Base-by-base conservation (phyloP, 768 basidiomycete species). In the Hypsizygus marmoreus region DNA sequence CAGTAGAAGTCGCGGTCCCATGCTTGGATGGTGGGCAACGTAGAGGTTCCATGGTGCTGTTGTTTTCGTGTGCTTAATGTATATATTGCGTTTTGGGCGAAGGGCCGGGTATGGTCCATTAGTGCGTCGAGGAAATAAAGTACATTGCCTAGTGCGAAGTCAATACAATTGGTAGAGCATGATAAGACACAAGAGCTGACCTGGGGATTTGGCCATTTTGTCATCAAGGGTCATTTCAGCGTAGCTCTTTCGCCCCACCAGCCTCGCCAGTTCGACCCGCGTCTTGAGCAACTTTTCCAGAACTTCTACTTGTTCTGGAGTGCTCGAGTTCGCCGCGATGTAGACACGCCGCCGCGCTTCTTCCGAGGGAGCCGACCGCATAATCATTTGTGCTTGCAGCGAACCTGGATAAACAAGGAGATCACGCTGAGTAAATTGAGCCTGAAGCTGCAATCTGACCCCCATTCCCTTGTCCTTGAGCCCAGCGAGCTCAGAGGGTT, bases 1-100 rank as follows among this genome's bases (percentile, higher is more conserved):
- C 91, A 88, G 65, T 93, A 97, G 62, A 86, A 95, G 55, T 97
- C 95, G 54, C 94, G 79, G 67, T 98, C 97, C 97, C 97, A 99
- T n/a, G 93, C 86, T 53, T 95, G 81, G 40, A 98, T 81, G 17
- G 71, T 70, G 32, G 88, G 88, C 35, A 79, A 69, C 16, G 74
- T 67, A 0, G 75, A 69, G 1, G 82, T 73, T 16, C 72, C 67
- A 22, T 92, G 79, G 55, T 88, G 85, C 7, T 72, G 73, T 62
- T 90, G 86, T 71, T 98, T 98, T 53, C 78, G 82, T 55, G 66
- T 69, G 63, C 76, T 81, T 45, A 81, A 74, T 34, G 82, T 75
- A 29, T 76, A 75, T 28, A 98, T 69, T 33, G 95, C 95, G 22
- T 72, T 72, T 40, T 79, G 72, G 9, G 95, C 94, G 53, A 83